Percentiles rank a stretch among this genome's conserved stretches.
phyloP scores from a whole-genome alignment of 2,329 filamentous ascomycete genomes.

The Trichoderma sp. region DNA sequence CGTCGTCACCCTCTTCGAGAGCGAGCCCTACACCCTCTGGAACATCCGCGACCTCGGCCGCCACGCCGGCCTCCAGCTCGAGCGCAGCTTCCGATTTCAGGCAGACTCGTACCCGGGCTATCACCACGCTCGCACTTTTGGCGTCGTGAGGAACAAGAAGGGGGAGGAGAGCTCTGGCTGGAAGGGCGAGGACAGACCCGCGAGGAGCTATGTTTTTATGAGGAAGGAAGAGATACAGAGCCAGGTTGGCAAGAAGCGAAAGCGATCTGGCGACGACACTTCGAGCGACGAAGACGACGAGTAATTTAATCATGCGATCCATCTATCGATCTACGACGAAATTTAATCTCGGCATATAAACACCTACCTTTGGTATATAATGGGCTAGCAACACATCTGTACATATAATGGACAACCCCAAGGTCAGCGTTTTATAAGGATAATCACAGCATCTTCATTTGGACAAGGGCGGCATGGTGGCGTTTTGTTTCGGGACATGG shows the following conservation, averaged over 20 bases:
- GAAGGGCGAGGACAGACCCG: constrained; percentile 42
- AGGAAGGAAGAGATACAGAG: constrained; percentile 50
- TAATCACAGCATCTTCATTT: neutral
- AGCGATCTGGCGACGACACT: constrained; percentile 33
- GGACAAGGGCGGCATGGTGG: neutral
- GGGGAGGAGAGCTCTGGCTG: constrained; percentile 43
- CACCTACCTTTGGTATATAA: neutral
- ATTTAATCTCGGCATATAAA: neutral
- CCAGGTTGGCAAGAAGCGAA: constrained; percentile 30
- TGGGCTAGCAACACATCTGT: neutral
- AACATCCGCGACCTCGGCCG: constrained; percentile 85
- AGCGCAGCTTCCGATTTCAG: constrained; percentile 68
- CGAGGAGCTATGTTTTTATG: constrained; percentile 62
- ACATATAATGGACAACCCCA: neutral
- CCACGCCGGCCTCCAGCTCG: constrained; percentile 68
- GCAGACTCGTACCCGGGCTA: constrained; percentile 69
- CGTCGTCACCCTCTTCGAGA: constrained; percentile 86
- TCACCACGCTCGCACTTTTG: constrained; percentile 68
- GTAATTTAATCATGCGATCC: neutral
- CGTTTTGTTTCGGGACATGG: neutral
- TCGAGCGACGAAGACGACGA: constrained; percentile 32
- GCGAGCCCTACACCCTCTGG: constrained; percentile 93
- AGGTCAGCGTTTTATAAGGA: neutral
- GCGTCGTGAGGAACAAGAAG: constrained; percentile 53
- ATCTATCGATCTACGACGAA: neutral